Evolutionary conservation across 257 asterid genomes (phyloP), one percentile per base, ranked within the genome.

Genomic region (Cordia subcordata): DNA sequence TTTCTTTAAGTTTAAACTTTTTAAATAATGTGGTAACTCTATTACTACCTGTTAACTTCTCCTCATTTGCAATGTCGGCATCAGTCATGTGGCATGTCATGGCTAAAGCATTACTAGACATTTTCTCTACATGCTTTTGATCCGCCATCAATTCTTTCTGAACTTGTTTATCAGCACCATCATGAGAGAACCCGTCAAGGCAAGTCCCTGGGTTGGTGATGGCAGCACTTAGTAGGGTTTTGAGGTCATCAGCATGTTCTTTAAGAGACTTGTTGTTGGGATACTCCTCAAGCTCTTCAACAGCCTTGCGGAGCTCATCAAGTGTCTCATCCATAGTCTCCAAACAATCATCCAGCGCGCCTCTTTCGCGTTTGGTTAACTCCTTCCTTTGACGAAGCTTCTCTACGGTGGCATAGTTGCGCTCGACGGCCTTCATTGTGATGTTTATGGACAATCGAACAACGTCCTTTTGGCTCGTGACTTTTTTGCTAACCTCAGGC

Each of bases 121-220:
- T 79, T 68, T 78, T 83, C 75, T 85, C 95, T 15, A 81, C 88
- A 0, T 79, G 87, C 1, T 55, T 65, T 38, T 77, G 65, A 0
- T 89, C 98, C 8, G 81, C 81, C 5, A 75, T 16, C 52, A 85
- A 53, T 6, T 58, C 74, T 4, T 83, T 65, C 0, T 95, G 74
- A 0, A 75, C 75, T 1, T 75, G 67, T 57, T 69, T 83, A 12
- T 88, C 96, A 8, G 74, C 71, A 0, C 71, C 56, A 0, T 67
- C 71, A 68, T 85, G 75, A n/a, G 98, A 83, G 64, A 88, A 88
- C 0, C 98, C 98, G 67, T 91, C 98, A 10, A 88, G 70, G 57
- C 98, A 91, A 1, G 95, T 79, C 18, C 83, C 94, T 73, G 84
- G 79, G 53, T 91, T 85, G 16, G 98, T 91, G 11, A 87, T 85